Evolutionary conservation across 2,329 filamentous ascomycete species (phyloP), one percentile per base, ranked within the genome.

Genomic region (Didymella exigua): DNA sequence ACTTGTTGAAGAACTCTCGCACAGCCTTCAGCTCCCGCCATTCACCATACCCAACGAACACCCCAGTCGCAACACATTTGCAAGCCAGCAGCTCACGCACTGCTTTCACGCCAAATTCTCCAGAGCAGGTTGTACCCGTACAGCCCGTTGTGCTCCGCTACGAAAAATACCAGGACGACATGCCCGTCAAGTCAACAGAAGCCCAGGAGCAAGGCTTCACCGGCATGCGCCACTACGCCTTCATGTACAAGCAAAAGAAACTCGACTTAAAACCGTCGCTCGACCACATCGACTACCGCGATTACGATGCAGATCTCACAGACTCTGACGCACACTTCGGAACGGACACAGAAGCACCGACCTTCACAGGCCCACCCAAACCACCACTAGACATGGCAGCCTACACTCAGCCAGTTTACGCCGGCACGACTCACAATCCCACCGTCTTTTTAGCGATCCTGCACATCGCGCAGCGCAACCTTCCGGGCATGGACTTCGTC

Each of bases 401-500:
- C 2, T 61, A 60, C 48, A 27, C 18, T 10, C 23, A 41, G 1
- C 33, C 56, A 4, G 62, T 70, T 38, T 69, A 68, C 59, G 16
- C 34, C 4, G 60, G 41, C 21, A 45, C 5, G 3, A 66, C 68
- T 1, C 41, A 29, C 23, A 65, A 66, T 29, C 58, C 65, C 1
- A 33, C 62, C 1, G 30, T 70, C 26, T 58, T 53, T 40, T 56
- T 69, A 26, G 57, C 66, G 4, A 66, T 70, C 19, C 37, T 61
- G 3, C 57, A 50, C n/a, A 43, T 71, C 30, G 67, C 63, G 9
- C 44, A 63, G 16, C 47, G 31, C 13, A 68, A 70, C 34, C 38
- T 65, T 0, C 61, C 65, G 0, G 52, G 44, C 34, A 43, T 66
- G 9, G 50, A 66, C 45, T 61, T 68, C 50, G 14, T 38, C 27